Conservation (phyloP, 345 rosid genomes). For the Moricandia arvensis region DNA sequence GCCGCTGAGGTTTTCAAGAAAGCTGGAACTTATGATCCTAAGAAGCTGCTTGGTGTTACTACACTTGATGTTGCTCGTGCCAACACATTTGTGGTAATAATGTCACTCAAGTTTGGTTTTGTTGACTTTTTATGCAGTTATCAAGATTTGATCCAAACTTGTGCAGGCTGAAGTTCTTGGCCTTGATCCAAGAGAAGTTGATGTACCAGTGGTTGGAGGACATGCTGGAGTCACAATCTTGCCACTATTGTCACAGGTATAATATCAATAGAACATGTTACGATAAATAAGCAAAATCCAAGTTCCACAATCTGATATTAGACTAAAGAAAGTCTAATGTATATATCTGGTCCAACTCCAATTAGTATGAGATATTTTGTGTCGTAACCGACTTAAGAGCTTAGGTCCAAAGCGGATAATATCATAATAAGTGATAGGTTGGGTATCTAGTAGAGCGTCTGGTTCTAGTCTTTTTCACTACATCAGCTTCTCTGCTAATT, state of each 20-base stretch:
- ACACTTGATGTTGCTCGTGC: slow-evolving; percentile 88
- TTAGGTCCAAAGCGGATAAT: no score
- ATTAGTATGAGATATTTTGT: no score
- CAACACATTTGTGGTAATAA: slow-evolving; percentile 74
- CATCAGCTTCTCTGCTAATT: not conserved
- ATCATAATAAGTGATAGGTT: no score
- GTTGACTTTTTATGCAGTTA: not conserved
- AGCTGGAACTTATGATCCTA: slow-evolving; percentile 77
- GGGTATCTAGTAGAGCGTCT: no score
- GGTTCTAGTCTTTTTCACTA: no score
- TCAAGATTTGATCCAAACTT: slow-evolving; percentile 16
- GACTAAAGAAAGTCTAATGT: no score
- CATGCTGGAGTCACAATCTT: slow-evolving; percentile 93
- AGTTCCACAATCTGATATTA: no score
- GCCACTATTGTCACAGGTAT: slow-evolving; percentile 92
- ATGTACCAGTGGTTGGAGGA: slow-evolving; percentile 97
- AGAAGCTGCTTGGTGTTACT: slow-evolving; percentile 78
- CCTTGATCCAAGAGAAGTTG: slow-evolving; percentile 91
- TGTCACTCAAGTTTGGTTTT: not conserved
- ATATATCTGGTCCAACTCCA: no score
- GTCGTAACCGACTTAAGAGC: no score
- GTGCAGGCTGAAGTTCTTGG: slow-evolving; percentile 94
- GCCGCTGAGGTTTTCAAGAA: slow-evolving; percentile 87
- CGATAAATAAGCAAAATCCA: no score
- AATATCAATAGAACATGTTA: not conserved